Evolutionary conservation across 1,284 basidiomycete species (phyloP).

Genomic region (Irpex rosettiformis): DNA sequence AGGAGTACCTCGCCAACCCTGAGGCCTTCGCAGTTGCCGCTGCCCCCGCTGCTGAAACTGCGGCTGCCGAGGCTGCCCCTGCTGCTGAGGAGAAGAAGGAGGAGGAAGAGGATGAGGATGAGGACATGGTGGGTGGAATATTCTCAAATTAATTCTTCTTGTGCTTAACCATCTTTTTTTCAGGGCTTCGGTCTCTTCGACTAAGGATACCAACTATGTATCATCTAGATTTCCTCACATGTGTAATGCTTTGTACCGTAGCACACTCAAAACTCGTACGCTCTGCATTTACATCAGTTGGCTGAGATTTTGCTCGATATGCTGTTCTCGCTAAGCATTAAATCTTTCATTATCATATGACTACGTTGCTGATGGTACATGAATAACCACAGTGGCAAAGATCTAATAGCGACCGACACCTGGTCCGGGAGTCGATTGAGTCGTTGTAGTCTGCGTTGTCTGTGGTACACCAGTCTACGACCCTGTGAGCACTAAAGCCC

Average conservation of each 20-base stretch:
- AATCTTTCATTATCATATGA: too few species aligned
- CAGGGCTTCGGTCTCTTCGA: slow-evolving; percentile 87
- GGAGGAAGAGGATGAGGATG: slow-evolving; percentile 80
- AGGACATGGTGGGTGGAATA: slow-evolving; percentile 60
- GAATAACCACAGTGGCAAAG: too few species aligned
- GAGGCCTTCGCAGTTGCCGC: slow-evolving; percentile 90
- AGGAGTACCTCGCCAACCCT: slow-evolving; percentile 96
- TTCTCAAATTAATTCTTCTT: neutral
- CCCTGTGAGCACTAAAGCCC: too few species aligned
- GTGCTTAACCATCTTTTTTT: neutral
- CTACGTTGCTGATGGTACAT: too few species aligned
- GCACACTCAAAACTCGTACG: neutral
- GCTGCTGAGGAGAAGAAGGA: slow-evolving; percentile 55
- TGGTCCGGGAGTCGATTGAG: too few species aligned
- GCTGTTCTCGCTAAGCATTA: too few species aligned
- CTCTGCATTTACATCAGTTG: too few species aligned
- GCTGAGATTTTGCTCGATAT: too few species aligned
- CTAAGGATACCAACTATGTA: slow-evolving; percentile 36
- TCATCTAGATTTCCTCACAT: neutral
- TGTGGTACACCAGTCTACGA: too few species aligned
- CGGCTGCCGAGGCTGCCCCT: slow-evolving; percentile 45
- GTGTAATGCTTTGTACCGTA: slow-evolving; percentile 12
- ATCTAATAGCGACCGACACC: too few species aligned
- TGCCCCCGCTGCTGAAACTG: slow-evolving; percentile 54
- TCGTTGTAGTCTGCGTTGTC: too few species aligned